These are phyloP conservation scores for Stephanocyclus meneghinianus DNA, from an alignment of 352 stramenopile genomes.

Conservation along the genomic window DNA sequence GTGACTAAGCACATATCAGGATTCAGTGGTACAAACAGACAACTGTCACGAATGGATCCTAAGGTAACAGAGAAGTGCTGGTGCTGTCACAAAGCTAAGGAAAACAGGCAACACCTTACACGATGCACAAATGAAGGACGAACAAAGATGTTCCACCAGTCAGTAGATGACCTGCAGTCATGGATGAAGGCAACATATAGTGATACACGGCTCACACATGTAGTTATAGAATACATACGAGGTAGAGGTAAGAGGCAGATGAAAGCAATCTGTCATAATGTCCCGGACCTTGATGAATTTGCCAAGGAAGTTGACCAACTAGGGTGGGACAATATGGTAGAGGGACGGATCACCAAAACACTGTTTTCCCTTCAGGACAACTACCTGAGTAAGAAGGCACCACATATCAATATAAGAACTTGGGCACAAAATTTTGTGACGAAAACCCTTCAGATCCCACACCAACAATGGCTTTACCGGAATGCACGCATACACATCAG, in stretches of 20 bases:
- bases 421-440: not conserved
- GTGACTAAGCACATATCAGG: no score
- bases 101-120: slow-evolving; percentile 9
- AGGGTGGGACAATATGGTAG: slow-evolving; percentile 16
- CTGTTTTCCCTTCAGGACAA: not conserved
- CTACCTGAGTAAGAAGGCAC: not conserved
- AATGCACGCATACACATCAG: not conserved
- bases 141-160: not conserved
- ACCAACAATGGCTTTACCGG: not conserved
- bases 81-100: not conserved
- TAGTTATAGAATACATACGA: not conserved
- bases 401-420: not conserved
- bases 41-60: slow-evolving; percentile 12
- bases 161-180: not conserved
- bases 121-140: slow-evolving; percentile 1
- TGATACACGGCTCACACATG: not conserved
- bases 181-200: not conserved
- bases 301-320: not conserved
- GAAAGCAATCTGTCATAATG: not conserved
- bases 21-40: no score
- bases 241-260: not conserved
- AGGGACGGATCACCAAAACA: not conserved
- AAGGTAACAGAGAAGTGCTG: not conserved
- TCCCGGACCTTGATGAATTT: not conserved
- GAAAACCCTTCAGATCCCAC: not conserved